Conservation (phyloP, 805 yeast genomes). For the Ogataea corticis region DNA sequence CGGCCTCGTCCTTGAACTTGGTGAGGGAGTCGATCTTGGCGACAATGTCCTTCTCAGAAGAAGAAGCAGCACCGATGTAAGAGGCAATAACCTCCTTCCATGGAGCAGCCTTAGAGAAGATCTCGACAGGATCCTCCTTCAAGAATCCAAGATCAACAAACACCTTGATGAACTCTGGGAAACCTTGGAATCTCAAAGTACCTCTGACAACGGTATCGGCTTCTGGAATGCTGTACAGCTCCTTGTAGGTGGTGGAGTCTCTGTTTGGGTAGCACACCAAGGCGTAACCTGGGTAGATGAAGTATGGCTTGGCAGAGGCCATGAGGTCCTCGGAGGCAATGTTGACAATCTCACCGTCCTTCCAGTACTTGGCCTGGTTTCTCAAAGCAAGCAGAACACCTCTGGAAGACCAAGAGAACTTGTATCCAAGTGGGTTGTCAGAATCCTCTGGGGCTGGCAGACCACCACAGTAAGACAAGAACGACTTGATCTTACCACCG, state of each 20-base stretch:
- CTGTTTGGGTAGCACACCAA: constrained; percentile 97
- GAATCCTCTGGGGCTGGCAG: constrained; percentile 97
- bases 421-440: constrained; percentile 97
- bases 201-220: constrained; percentile 97
- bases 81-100: constrained; percentile 89
- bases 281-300: constrained; percentile 92
- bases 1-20: constrained; percentile 75
- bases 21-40: constrained; percentile 77
- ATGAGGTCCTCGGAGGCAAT: constrained; percentile 88
- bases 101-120: constrained; percentile 56
- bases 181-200: constrained; percentile 96
- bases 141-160: constrained; percentile 92
- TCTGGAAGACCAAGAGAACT: constrained; percentile 98
- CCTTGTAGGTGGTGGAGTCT: constrained; percentile 92
- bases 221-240: constrained; percentile 92
- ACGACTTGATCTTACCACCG: constrained; percentile 91
- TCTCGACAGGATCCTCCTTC: constrained; percentile 67
- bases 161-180: constrained; percentile 96
- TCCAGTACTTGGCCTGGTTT: constrained; percentile 87
- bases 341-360: constrained; percentile 78
- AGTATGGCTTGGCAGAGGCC: constrained; percentile 94
- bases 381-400: constrained; percentile 95
- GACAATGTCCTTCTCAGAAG: constrained; percentile 69
- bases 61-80: constrained; percentile 72
- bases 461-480: constrained; percentile 98